Base-by-base conservation (phyloP, 306 rosid species). In the Albizia julibrissin region DNA sequence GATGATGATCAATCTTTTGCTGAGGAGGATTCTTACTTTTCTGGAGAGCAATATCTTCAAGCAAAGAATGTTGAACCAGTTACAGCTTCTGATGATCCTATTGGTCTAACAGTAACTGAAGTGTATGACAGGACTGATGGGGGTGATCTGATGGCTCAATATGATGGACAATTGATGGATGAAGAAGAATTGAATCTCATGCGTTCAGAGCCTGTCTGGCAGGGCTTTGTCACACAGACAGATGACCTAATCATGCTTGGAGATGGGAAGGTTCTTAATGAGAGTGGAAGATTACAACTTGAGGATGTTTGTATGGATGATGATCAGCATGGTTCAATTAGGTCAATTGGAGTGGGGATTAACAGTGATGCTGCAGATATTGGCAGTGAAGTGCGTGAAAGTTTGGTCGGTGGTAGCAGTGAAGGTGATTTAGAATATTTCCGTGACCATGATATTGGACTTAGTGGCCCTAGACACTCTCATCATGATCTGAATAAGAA, bases 1-100 rank as follows among this genome's bases (percentile, higher is more conserved):
- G 98, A 91, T 70, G 97, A 93, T 82, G 96, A 89, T 83, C 98
- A 93, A 77, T 93, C 98, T 85, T 91, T 90, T 88, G 94, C 97
- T 14, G 98, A 93, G 91, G 98, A 91, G 87, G 94, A 90, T 86
- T 93, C 96, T 47, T 93, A 90, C 82, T 90, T 93, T 70, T 93
- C 95, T 70, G 95, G 96, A 47, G 97, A 93, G 89, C 90, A 81
- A 61, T 93, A 90, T 85, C 88, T 91, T 82, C 97, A 87, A 77
- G 87, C 77, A 31, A 91, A 90, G 85, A 87, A 87, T 81, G 92
- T 90, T 37, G 94, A 89, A 77, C 92, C 90, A 18, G 90, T 87
- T 72, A 78, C 82, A 26, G 79, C 84, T 83, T 84, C 91, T 67
- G 93, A 88, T 82, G 92, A 91, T 87, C 92, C 84, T 80, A 88